A percentile compares a stretch with the other conserved stretches of the same genome.
Evolutionary conservation across 2,329 filamentous ascomycete species (phyloP).

Genomic region (Alternaria conjuncta): DNA sequence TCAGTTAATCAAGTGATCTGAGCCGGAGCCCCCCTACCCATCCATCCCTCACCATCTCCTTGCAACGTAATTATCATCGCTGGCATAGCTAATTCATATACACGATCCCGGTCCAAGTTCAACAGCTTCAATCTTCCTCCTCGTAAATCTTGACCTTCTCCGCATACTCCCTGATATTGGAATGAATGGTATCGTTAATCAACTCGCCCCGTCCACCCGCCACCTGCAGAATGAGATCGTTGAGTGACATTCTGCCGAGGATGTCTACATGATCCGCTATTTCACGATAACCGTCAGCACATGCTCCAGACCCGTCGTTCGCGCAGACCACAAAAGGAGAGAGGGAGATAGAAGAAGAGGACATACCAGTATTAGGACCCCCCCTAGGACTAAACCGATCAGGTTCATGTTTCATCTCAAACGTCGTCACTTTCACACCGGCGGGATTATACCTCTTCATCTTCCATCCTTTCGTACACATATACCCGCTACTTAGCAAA

Average conservation of each 20-base stretch:
- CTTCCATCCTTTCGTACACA: constrained; percentile 95
- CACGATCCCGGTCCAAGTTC: no score
- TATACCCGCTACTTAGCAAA: constrained; percentile 89
- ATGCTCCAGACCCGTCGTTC: background rate
- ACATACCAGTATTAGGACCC: constrained; percentile 67
- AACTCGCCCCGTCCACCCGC: constrained; percentile 83
- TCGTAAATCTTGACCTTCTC: constrained; percentile 84
- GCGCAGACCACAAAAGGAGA: no score
- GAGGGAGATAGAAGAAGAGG: background rate
- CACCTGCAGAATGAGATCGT: constrained; percentile 86
- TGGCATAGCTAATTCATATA: background rate
- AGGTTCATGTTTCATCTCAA: constrained; percentile 96
- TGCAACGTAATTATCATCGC: background rate
- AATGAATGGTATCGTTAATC: constrained; percentile 79
- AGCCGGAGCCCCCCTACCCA: background rate
- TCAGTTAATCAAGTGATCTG: background rate
- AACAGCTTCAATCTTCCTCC: constrained; percentile 24
- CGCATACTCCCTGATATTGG: constrained; percentile 82
- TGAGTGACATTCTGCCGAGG: constrained; percentile 83
- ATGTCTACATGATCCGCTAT: constrained; percentile 94
- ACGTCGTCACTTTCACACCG: constrained; percentile 78
- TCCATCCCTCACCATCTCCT: background rate
- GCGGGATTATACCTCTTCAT: constrained; percentile 94
- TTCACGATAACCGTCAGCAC: constrained; percentile 7
- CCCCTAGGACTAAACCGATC: constrained; percentile 86